Conservation (phyloP, 768 basidiomycete species). For the Galerina marginata region DNA sequence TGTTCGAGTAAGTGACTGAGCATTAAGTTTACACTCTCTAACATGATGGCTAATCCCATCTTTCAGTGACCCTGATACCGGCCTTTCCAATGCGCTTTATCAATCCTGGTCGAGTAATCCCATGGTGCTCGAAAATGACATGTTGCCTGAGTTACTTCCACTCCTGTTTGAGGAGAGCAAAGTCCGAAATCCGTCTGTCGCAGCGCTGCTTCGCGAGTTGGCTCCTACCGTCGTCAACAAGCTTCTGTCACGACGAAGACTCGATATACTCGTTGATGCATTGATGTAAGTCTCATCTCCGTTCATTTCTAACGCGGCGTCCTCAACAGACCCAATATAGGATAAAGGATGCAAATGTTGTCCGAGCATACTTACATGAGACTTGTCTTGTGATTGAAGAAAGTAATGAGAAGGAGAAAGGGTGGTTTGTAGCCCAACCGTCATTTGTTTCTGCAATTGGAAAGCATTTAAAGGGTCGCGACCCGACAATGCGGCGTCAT, state of each 20-base stretch:
- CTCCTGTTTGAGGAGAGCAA: background rate
- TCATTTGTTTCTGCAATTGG: background rate
- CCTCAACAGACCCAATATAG: background rate
- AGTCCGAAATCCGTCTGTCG: background rate
- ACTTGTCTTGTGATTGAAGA: background rate
- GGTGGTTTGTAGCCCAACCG: background rate
- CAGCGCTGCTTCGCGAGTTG: background rate
- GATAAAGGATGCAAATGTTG: background rate
- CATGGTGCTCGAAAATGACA: background rate
- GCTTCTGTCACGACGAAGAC: background rate
- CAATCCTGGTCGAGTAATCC: slow-evolving; percentile 1
- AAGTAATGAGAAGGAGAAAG: background rate
- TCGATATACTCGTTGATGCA: slow-evolving; percentile 1
- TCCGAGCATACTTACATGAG: background rate
- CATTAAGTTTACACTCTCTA: background rate
- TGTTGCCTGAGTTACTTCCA: slow-evolving; percentile 3
- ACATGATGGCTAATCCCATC: background rate
- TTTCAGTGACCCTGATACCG: background rate
- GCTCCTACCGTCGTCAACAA: background rate
- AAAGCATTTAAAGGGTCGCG: background rate
- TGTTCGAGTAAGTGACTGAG: background rate
- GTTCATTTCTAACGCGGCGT: background rate
- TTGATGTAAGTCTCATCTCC: background rate
- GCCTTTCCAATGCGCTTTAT: background rate
- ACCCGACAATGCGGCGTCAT: background rate